A percentile compares a stretch with the other conserved stretches of the same genome.
Conservation (phyloP, 805 yeast species). For the Starmerella gropengiesseri region DNA sequence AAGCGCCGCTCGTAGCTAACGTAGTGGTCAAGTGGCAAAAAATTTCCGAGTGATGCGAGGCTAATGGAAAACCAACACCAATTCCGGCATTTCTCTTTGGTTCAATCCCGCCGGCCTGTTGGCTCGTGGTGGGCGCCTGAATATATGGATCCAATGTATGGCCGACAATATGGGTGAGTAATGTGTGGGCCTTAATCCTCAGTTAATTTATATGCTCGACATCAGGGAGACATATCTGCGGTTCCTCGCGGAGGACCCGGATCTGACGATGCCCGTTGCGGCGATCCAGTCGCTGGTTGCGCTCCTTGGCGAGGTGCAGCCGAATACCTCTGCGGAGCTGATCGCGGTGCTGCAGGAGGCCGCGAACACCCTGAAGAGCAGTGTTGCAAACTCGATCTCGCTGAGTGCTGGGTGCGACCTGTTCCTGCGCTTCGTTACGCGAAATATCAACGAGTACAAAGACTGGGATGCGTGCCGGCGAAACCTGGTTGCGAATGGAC, state of each 20-base stretch:
- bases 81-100: too few species aligned
- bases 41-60: too few species aligned
- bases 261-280: slow-evolving; percentile 98
- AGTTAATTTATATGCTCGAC: slow-evolving; percentile 43
- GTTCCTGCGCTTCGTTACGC: slow-evolving; percentile 82
- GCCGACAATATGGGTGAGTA: too few species aligned
- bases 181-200: slow-evolving; percentile 8
- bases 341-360: slow-evolving; percentile 72
- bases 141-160: too few species aligned
- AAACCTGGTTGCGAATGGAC: slow-evolving; percentile 87
- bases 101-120: too few species aligned
- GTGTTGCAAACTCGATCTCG: slow-evolving; percentile 84
- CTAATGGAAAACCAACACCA: too few species aligned
- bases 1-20: too few species aligned
- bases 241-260: slow-evolving; percentile 81
- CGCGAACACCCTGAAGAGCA: slow-evolving; percentile 57
- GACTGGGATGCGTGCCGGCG: slow-evolving; percentile 92
- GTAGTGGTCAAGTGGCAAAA: too few species aligned
- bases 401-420: slow-evolving; percentile 95
- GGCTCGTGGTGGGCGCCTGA: too few species aligned
- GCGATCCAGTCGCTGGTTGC: slow-evolving; percentile 92
- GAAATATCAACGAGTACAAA: slow-evolving; percentile 71
- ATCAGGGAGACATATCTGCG: slow-evolving; percentile 69
- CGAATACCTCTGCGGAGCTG: slow-evolving; percentile 87
- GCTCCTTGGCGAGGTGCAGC: slow-evolving; percentile 68